phyloP scores from a whole-genome alignment of 2,329 filamentous ascomycete genomes.

The Microdochium paspali region DNA sequence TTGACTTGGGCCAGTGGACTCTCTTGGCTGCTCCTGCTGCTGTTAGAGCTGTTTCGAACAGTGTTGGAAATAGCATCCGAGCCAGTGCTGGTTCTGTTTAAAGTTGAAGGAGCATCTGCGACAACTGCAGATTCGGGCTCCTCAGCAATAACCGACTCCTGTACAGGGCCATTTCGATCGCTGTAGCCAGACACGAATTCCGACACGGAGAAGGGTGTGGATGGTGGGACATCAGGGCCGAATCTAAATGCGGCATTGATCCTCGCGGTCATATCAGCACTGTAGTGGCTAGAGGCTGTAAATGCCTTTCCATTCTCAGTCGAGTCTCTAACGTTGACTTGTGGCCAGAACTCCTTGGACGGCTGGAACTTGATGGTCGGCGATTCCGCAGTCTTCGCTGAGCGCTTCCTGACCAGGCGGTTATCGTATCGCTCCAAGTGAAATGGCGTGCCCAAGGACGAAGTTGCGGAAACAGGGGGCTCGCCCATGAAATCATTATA shows the following conservation, averaged over 20 bases:
- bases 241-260: constrained; percentile 37
- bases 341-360: constrained; percentile 4
- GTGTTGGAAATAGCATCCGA: constrained; percentile 19
- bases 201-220: constrained; percentile 31
- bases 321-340: constrained; percentile 16
- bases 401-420: constrained; percentile 20
- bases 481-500: constrained; percentile 83
- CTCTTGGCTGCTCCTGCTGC: constrained; percentile 41
- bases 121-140: constrained; percentile 2
- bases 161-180: constrained; percentile 16
- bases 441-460: constrained; percentile 47
- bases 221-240: constrained; percentile 30
- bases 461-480: constrained; percentile 40
- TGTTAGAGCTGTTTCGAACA: constrained; percentile 27
- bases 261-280: constrained; percentile 43
- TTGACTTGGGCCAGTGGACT: constrained; percentile 64
- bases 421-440: constrained; percentile 40
- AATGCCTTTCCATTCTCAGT: constrained; percentile 21
- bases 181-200: constrained; percentile 31
- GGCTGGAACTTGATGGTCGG: constrained; percentile 30
- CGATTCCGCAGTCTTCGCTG: constrained; percentile 32
- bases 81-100: constrained; percentile 18
- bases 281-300: constrained; percentile 41
- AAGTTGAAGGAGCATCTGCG: constrained; percentile 6
- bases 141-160: not conserved